A percentile compares a stretch with the other conserved stretches of the same genome.
These are phyloP conservation scores for Phytophthora crassamura DNA, from an alignment of 352 stramenopile species.

Conservation along the genomic window DNA sequence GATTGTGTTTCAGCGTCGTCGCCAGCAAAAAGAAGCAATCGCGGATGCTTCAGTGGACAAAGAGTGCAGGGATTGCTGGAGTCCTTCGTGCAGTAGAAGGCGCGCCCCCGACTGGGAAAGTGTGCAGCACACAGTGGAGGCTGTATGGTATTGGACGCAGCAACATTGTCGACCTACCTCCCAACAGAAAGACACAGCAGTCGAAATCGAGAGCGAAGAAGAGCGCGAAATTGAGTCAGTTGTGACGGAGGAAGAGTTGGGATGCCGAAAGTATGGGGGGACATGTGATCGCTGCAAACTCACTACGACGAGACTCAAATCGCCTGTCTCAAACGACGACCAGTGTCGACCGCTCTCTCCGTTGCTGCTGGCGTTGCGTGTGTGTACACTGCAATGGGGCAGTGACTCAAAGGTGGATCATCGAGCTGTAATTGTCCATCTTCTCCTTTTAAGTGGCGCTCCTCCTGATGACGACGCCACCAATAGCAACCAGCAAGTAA, in stretches of 20 bases:
- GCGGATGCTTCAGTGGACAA: background rate
- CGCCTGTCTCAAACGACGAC: background rate
- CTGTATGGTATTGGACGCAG: constrained; percentile 39
- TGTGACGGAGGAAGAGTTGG: constrained; percentile 18
- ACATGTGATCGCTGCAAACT: constrained; percentile 19
- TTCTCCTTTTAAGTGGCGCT: constrained; percentile 38
- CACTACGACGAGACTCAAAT: background rate
- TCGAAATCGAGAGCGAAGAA: background rate
- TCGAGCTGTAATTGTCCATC: constrained; percentile 34
- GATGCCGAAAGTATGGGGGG: constrained; percentile 39
- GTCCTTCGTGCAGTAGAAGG: background rate
- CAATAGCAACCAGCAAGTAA: background rate
- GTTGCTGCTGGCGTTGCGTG: constrained; percentile 44
- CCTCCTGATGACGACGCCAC: constrained; percentile 12
- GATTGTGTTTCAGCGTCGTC: constrained; percentile 33
- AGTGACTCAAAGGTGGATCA: background rate
- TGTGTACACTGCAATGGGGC: constrained; percentile 21
- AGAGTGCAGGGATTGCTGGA: background rate
- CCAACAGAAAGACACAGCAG: background rate
- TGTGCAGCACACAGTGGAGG: constrained; percentile 28
- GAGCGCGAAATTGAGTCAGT: background rate
- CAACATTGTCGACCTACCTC: background rate
- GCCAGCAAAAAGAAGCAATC: background rate
- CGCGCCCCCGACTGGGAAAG: constrained; percentile 14
- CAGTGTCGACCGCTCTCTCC: constrained; percentile 15